These are phyloP conservation scores for Cryptococcus wingfieldii DNA, from an alignment of 1,284 basidiomycete species.

Conservation along the genomic window DNA sequence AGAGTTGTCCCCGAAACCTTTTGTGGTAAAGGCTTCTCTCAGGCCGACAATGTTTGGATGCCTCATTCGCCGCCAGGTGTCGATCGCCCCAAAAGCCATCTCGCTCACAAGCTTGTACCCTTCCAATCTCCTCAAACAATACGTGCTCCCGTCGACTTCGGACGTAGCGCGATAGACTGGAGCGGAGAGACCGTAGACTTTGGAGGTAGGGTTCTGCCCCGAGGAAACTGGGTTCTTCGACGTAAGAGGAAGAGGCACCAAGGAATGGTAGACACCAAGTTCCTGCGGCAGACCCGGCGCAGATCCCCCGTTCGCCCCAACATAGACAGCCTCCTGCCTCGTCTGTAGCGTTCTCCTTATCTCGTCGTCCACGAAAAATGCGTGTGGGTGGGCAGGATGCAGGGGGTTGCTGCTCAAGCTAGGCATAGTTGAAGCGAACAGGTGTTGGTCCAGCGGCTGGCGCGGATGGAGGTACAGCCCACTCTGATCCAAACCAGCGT, in stretches of 20 bases:
- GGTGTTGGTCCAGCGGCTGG: slow-evolving; percentile 72
- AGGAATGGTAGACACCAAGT: slow-evolving; percentile 83
- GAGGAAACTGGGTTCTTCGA: not conserved
- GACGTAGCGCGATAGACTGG: slow-evolving; percentile 79
- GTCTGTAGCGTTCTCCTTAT: slow-evolving; percentile 75
- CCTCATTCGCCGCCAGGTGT: slow-evolving; percentile 77
- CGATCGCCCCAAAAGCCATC: slow-evolving; percentile 74
- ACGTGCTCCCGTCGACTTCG: slow-evolving; percentile 70
- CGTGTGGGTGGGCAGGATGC: slow-evolving; percentile 47
- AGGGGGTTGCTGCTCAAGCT: slow-evolving; percentile 52
- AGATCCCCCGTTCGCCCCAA: slow-evolving; percentile 25
- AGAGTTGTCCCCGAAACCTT: slow-evolving; percentile 87
- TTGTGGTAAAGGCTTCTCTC: slow-evolving; percentile 91
- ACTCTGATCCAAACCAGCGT: not conserved
- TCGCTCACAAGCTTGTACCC: slow-evolving; percentile 80
- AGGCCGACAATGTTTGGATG: slow-evolving; percentile 85
- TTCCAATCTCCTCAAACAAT: slow-evolving; percentile 78
- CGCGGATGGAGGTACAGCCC: not conserved
- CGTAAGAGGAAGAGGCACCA: slow-evolving; percentile 60
- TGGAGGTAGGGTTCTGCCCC: slow-evolving; percentile 59
- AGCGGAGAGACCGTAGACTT: slow-evolving; percentile 62
- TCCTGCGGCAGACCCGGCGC: slow-evolving; percentile 71
- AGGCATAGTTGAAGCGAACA: slow-evolving; percentile 67
- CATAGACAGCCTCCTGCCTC: slow-evolving; percentile 70
- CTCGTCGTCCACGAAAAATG: slow-evolving; percentile 65